These are phyloP conservation scores for Fusarium buxicola DNA, from an alignment of 2,329 filamentous ascomycete genomes.

Conservation along the genomic window DNA sequence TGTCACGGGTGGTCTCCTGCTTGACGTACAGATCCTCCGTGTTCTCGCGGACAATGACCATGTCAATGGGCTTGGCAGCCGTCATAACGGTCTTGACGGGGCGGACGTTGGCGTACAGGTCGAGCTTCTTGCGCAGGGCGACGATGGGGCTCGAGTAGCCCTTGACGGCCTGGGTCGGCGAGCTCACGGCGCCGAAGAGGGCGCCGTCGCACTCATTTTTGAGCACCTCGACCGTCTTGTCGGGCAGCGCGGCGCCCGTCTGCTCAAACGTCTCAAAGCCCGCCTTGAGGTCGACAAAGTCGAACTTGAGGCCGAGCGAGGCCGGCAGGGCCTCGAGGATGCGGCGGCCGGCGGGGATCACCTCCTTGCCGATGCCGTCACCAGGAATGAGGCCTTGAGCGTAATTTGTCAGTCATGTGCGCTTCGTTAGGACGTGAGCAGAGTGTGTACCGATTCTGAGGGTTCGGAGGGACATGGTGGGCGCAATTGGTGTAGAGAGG, in stretches of 20 bases:
- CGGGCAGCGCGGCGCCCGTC: conserved; percentile 88
- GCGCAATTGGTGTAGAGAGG: conserved; percentile 39
- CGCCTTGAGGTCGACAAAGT: conserved; percentile 91
- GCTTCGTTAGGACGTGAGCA: too few species aligned
- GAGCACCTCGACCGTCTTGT: conserved; percentile 89
- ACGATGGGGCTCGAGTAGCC: conserved; percentile 98
- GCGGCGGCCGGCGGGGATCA: conserved; percentile 93
- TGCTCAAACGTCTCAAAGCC: conserved; percentile 94
- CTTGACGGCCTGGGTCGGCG: conserved; percentile 87
- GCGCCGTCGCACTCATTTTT: conserved; percentile 94
- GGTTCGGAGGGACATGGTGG: conserved; percentile 56
- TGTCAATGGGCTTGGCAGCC: conserved; percentile 79
- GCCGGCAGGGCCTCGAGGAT: conserved; percentile 91
- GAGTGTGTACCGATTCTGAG: conserved; percentile 54
- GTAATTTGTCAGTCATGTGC: too few species aligned
- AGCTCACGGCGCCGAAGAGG: conserved; percentile 95
- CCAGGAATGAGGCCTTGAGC: conserved; percentile 88
- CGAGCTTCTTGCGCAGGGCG: conserved; percentile 92
- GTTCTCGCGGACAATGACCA: conserved; percentile 99
- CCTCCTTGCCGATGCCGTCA: conserved; percentile 98
- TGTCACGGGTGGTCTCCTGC: conserved; percentile 87
- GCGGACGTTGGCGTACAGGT: conserved; percentile 97
- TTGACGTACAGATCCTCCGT: conserved; percentile 99
- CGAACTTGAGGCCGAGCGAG: conserved; percentile 93
- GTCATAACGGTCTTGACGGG: conserved; percentile 87